These are phyloP conservation scores for Linnemannia hyalina DNA, from an alignment of 192 early-diverging fungal species.

Conservation along the genomic window DNA sequence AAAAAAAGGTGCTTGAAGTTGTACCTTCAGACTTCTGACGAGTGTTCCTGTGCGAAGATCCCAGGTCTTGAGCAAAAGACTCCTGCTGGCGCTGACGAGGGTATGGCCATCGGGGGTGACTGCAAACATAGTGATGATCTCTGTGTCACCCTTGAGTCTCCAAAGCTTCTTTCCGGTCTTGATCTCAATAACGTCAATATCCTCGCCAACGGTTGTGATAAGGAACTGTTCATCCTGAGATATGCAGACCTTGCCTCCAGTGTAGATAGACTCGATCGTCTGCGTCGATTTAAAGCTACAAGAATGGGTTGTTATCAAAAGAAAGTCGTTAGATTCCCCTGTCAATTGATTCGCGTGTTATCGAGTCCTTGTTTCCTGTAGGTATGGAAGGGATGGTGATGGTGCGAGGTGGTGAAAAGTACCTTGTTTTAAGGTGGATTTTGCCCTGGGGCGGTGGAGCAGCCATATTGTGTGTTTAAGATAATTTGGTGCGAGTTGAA, in stretches of 20 bases:
- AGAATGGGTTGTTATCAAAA: not conserved
- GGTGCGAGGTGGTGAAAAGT: not conserved
- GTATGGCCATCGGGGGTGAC: slow-evolving; percentile 82
- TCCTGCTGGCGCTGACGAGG: slow-evolving; percentile 86
- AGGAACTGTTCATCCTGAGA: slow-evolving; percentile 76
- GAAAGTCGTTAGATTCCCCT: not conserved
- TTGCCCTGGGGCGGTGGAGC: slow-evolving; percentile 56
- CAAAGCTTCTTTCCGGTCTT: slow-evolving; percentile 72
- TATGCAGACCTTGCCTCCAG: slow-evolving; percentile 86
- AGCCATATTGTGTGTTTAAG: slow-evolving; percentile 39
- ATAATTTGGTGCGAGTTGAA: not conserved
- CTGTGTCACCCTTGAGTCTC: slow-evolving; percentile 83
- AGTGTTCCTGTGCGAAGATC: slow-evolving; percentile 73
- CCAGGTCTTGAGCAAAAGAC: slow-evolving; percentile 84
- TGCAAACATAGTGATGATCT: slow-evolving; percentile 90
- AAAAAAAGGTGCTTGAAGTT: not conserved
- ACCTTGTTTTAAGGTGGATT: slow-evolving; percentile 58
- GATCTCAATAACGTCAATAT: slow-evolving; percentile 83
- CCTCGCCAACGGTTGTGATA: slow-evolving; percentile 86
- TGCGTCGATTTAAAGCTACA: slow-evolving; percentile 79
- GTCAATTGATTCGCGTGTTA: not conserved
- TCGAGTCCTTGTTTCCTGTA: not conserved
- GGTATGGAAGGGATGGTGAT: no score
- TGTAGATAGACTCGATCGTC: slow-evolving; percentile 92
- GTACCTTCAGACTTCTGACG: slow-evolving; percentile 76